Base-by-base conservation (phyloP, 805 yeast genomes). In the Teunomyces lycoperdinae region DNA sequence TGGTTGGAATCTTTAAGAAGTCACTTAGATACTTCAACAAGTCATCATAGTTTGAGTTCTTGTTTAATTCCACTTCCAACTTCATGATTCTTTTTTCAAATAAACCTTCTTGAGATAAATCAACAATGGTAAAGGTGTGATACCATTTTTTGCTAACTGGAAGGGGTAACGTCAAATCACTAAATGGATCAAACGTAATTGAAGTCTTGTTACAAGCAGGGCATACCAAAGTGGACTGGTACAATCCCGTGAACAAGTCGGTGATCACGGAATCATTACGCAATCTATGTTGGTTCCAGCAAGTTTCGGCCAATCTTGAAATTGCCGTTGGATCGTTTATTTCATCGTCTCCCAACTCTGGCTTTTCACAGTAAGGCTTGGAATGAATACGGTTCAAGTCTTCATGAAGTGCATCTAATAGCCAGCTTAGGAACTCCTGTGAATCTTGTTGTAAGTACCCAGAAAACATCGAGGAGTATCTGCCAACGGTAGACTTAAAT, bases 171-270 rank as follows among this genome's bases (percentile, higher is more conserved):
- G 99, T 90, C 53, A 92, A 69, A 60, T 90, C 97, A 67, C 83
- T 89, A 61, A 83, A 92, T 0, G 99, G 98, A 63, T 92, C 99
- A 68, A 91, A 94, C 0, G 97, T 91, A 24, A 92, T 78, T 26
- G 95, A 85, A 6, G 87, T 79, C 56, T 85, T 85, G 14, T 76
- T 62, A 66, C 99, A 94, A 7, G 69, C 83, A 0, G 98, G 98
- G 61, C 99, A 92, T 9, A 85, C 77, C 46, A 94, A 72, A 0
- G 97, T 90, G 1, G 96, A 89, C 65, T 91, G 88, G 64, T 92
- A 94, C 58, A 89, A 61, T 0, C 98, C 98, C 8, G 91, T 87
- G 71, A 92, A 94, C 34, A 94, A 70, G 61, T 94, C 98, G 24
- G 83, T 77, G 16, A 92, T 81, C 0, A 88, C 76, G 0, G 97